These are phyloP conservation scores for Pseudogymnoascus sp. DNA, from an alignment of 2,329 filamentous ascomycete species.

Conservation along the genomic window DNA sequence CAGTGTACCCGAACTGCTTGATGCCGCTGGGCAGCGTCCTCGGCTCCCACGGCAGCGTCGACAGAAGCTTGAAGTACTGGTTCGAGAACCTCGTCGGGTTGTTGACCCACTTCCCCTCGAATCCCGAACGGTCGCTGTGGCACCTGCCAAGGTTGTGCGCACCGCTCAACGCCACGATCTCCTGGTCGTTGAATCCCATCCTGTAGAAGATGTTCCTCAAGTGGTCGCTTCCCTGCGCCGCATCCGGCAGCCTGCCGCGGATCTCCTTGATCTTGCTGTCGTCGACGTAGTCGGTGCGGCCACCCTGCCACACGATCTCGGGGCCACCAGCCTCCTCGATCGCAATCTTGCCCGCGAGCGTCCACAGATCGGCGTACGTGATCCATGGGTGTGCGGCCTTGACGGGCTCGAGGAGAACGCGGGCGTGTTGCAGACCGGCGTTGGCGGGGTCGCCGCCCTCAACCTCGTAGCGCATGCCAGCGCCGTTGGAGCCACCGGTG, in stretches of 20 bases:
- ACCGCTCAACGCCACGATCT: constrained; percentile 50
- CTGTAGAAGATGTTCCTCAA: constrained; percentile 49
- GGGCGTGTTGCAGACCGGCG: constrained; percentile 56
- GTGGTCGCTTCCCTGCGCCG: constrained; percentile 46
- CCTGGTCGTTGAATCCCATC: constrained; percentile 54
- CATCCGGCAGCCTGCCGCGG: constrained; percentile 50
- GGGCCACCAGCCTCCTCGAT: constrained; percentile 56
- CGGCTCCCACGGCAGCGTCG: constrained; percentile 46
- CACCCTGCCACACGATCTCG: constrained; percentile 47
- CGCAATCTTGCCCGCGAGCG: constrained; percentile 51
- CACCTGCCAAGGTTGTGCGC: constrained; percentile 51
- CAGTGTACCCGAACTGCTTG: constrained; percentile 51
- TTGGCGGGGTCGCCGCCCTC: constrained; percentile 60
- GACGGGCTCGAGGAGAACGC: constrained; percentile 56
- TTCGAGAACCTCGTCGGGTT: constrained; percentile 53
- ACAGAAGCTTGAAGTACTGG: constrained; percentile 48
- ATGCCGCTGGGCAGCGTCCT: constrained; percentile 46
- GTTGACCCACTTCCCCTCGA: constrained; percentile 52
- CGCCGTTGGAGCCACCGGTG: constrained; percentile 58
- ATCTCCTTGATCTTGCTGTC: constrained; percentile 45
- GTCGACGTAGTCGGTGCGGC: constrained; percentile 56
- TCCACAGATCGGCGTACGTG: constrained; percentile 61
- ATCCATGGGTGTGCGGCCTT: constrained; percentile 55
- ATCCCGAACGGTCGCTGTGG: constrained; percentile 48
- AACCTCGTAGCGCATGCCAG: constrained; percentile 58